Base-by-base conservation (phyloP, 345 rosid species). In the Eutrema yunnanense region DNA sequence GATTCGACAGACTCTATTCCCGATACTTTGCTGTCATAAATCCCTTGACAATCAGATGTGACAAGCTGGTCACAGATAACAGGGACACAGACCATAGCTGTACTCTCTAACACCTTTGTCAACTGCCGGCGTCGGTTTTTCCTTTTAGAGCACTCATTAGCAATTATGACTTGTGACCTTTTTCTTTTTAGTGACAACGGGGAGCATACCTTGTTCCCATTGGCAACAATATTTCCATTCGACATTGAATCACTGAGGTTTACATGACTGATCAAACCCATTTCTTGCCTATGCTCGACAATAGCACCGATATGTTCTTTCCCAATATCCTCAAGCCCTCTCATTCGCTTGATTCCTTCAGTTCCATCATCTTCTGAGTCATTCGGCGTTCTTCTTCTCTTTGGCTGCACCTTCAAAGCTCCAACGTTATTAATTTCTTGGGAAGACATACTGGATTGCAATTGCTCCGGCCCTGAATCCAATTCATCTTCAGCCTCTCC, bases 331-430 rank as follows among this genome's bases (percentile, higher is more conserved):
- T 84, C 92, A 66, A 90, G 97, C 60, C 98, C 99, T 87, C 92
- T 90, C 99, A 96, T 96, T 1, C 99, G 90, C 87, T 90, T 90
- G 71, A 72, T 84, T 65, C 97, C 92, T 84, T 85, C 98, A 43
- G 82, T 85, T 71, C 99, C 99, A 84, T 95, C 99, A 81, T 90
- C 99, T 84, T 90, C 98, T 0, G 96, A 96, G 80, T 90, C 98
- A 81, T 90, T 96, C 13, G 97, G 96, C 12, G 96, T 96, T 82
- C 84, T 87, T 81, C 96, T 90, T 74, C 96, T 88, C 86, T 79
- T 86, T 67, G 89, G 47, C 63, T 78, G 88, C 78, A 75, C 79
- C 82, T 84, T 90, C 46, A 75, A 70, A 75, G 79, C 79, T 76
- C 68, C 80, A 30, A 42, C 41, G 65, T 70, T 80, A 72, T 78